These are phyloP conservation scores for Miscanthus sacchariflorus DNA, from an alignment of 202 grass and related monocot species.

Conservation along the genomic window DNA sequence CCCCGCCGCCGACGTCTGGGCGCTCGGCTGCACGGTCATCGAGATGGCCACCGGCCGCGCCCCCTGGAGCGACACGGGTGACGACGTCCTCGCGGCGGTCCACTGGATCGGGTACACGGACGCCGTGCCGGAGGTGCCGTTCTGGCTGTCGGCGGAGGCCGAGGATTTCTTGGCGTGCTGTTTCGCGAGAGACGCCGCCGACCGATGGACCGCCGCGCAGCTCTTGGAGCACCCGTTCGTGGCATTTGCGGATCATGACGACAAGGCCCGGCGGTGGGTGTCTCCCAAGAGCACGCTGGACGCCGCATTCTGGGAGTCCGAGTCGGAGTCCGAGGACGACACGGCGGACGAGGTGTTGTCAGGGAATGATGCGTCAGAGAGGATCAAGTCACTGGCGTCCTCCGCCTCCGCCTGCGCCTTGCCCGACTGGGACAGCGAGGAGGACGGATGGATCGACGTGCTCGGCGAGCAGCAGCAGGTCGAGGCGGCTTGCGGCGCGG, in stretches of 20 bases:
- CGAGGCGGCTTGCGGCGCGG: neutral
- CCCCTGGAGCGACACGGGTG: conserved; percentile 55
- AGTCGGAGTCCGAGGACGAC: conserved; percentile 61
- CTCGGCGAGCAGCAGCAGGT: neutral
- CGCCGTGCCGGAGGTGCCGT: conserved; percentile 60
- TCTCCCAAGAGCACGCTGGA: conserved; percentile 74
- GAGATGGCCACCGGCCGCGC: conserved; percentile 80
- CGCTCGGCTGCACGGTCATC: conserved; percentile 86
- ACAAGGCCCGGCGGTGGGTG: conserved; percentile 4
- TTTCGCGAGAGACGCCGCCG: conserved; percentile 55
- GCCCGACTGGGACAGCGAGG: conserved; percentile 59
- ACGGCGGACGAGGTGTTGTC: neutral
- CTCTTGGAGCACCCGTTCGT: conserved; percentile 79
- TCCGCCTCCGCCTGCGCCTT: neutral
- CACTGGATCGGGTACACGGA: conserved; percentile 66
- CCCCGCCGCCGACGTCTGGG: conserved; percentile 79
- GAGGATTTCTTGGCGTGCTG: conserved; percentile 62
- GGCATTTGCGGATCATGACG: neutral
- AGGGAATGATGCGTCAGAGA: neutral
- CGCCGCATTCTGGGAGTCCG: conserved; percentile 60
- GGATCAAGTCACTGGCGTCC: conserved; percentile 59
- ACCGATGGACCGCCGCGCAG: conserved; percentile 60
- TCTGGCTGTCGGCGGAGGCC: conserved; percentile 55
- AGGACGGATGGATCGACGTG: conserved; percentile 67
- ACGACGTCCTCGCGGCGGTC: conserved; percentile 57